Conservation (phyloP, 1,139 yeast genomes). For the Pichia sp. region DNA sequence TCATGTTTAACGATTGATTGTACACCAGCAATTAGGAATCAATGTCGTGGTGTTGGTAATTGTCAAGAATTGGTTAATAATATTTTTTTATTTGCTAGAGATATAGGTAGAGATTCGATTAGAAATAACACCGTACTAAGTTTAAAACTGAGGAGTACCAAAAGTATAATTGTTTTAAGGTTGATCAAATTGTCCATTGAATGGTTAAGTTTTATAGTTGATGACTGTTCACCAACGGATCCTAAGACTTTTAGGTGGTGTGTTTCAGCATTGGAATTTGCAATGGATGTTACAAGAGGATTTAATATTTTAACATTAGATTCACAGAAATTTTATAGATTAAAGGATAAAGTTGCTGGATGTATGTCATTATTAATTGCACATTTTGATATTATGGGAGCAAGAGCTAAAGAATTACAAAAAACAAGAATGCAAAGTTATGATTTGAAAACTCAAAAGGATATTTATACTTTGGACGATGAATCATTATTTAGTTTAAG, state of each 20-base stretch:
- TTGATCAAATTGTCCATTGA: slow-evolving; percentile 73
- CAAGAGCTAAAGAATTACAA: slow-evolving; percentile 73
- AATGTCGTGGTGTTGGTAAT: slow-evolving; percentile 43
- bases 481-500: slow-evolving; percentile 51
- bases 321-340: slow-evolving; percentile 65
- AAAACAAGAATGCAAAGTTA: slow-evolving; percentile 45
- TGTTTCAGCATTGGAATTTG: slow-evolving; percentile 90
- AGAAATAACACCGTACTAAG: slow-evolving; percentile 49
- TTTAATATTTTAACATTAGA: slow-evolving; percentile 77
- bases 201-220: slow-evolving; percentile 90
- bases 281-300: slow-evolving; percentile 92
- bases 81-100: slow-evolving; percentile 74
- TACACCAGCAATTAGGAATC: slow-evolving; percentile 46
- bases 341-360: slow-evolving; percentile 83
- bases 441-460: slow-evolving; percentile 37
- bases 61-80: slow-evolving; percentile 75
- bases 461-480: slow-evolving; percentile 51
- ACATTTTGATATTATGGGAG: slow-evolving; percentile 98
- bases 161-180: slow-evolving; percentile 64
- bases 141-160: slow-evolving; percentile 33
- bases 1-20: slow-evolving; percentile 63
- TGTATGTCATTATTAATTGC: slow-evolving; percentile 91
- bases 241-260: slow-evolving; percentile 92
- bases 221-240: slow-evolving; percentile 91
- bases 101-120: slow-evolving; percentile 71